Conservation (phyloP, 2,329 filamentous ascomycete species). For the Hypoxylon sp. region DNA sequence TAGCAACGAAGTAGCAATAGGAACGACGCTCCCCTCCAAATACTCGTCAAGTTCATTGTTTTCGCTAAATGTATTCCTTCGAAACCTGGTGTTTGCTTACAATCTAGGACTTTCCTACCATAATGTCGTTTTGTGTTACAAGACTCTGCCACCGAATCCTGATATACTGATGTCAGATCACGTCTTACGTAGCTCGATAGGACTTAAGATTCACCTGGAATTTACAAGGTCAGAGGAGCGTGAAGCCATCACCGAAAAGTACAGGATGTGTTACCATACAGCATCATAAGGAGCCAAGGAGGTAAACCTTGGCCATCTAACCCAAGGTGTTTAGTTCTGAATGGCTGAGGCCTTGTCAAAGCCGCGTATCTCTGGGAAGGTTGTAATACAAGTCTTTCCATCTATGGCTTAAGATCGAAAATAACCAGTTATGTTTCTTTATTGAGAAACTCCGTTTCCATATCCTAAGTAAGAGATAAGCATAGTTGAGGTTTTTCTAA, state of each 20-base stretch:
- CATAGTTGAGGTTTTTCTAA: too few species aligned
- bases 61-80: too few species aligned
- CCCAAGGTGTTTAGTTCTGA: neutral
- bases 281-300: neutral
- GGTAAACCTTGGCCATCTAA: neutral
- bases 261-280: neutral
- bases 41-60: too few species aligned
- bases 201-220: neutral
- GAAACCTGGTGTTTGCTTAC: too few species aligned
- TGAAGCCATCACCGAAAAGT: neutral
- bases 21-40: too few species aligned
- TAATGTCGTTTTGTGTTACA: neutral
- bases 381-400: too few species aligned
- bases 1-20: too few species aligned
- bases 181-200: neutral
- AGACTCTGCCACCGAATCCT: neutral
- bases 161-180: neutral
- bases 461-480: too few species aligned
- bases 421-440: too few species aligned
- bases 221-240: neutral
- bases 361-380: too few species aligned
- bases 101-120: neutral
- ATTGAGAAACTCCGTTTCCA: too few species aligned
- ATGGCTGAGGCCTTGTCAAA: neutral
- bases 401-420: too few species aligned